Percentiles rank a stretch among this genome's conserved stretches.
These are phyloP conservation scores for Poa annua DNA, from an alignment of 176 grass and related monocot species.

Conservation along the genomic window DNA sequence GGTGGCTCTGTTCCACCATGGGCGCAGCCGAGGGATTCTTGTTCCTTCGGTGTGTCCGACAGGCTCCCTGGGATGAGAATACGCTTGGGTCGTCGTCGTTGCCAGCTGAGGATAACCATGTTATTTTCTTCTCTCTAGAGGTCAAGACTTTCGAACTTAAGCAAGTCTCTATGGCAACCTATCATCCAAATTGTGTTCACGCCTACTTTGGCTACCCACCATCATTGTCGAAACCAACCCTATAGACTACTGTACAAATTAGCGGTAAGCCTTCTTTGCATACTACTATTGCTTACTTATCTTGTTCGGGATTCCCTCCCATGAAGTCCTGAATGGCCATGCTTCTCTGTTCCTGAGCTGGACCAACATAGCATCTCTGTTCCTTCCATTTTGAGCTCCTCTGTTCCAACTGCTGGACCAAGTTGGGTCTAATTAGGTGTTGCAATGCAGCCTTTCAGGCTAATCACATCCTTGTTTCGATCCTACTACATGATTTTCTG, in stretches of 20 bases:
- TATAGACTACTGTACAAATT: neutral
- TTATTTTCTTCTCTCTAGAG: neutral
- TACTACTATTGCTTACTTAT: neutral
- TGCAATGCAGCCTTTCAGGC: neutral
- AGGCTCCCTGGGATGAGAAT: neutral
- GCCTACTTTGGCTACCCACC: constrained; percentile 15
- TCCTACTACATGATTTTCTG: neutral
- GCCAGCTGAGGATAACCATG: neutral
- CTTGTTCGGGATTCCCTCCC: neutral
- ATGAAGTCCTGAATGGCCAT: neutral
- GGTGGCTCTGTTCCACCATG: neutral
- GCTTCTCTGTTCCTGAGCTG: neutral
- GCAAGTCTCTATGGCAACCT: neutral
- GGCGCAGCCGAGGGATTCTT: constrained; percentile 26
- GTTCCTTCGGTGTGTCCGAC: neutral
- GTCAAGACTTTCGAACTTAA: constrained; percentile 15
- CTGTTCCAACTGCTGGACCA: neutral
- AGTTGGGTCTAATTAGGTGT: neutral
- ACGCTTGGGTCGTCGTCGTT: neutral
- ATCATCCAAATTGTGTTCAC: neutral
- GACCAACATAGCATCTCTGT: neutral
- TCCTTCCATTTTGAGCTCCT: neutral
- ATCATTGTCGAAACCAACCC: constrained; percentile 4
- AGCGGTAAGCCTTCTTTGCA: constrained; percentile 11
- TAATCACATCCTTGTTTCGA: neutral